Evolutionary conservation across 2,329 filamentous ascomycete genomes (phyloP).

Genomic region (Cladorrhinum sp.): DNA sequence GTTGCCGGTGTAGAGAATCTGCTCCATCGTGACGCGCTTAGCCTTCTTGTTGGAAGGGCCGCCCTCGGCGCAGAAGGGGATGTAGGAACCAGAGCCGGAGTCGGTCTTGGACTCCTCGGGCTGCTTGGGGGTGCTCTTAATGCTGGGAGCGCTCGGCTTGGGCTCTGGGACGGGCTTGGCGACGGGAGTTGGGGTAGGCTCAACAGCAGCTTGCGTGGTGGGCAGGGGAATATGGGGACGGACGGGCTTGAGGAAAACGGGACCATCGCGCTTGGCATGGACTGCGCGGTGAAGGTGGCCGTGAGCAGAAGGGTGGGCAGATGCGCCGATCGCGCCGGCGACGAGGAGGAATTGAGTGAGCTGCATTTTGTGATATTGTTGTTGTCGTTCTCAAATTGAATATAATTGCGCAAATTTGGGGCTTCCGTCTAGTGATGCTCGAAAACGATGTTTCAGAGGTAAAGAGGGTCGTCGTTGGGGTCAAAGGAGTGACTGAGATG

Average conservation of each 20-base stretch:
- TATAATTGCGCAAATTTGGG: not conserved
- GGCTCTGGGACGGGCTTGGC: slow-evolving; percentile 7
- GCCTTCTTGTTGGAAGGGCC: slow-evolving; percentile 27
- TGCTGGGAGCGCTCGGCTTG: slow-evolving; percentile 9
- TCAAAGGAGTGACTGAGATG: slow-evolving; percentile 29
- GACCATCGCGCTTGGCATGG: slow-evolving; percentile 27
- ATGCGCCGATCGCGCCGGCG: slow-evolving; percentile 32
- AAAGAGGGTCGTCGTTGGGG: slow-evolving; percentile 8
- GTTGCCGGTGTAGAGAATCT: slow-evolving; percentile 50
- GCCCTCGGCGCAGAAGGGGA: slow-evolving; percentile 36
- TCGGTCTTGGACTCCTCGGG: slow-evolving; percentile 5
- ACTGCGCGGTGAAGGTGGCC: slow-evolving; percentile 35
- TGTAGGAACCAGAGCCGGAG: slow-evolving; percentile 21
- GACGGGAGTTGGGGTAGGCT: slow-evolving; percentile 9
- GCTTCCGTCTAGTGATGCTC: slow-evolving; percentile 9
- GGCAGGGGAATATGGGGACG: slow-evolving; percentile 24
- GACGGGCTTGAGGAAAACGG: slow-evolving; percentile 29
- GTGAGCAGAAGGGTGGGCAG: slow-evolving; percentile 36
- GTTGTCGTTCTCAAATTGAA: slow-evolving; percentile 2
- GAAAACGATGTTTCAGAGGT: slow-evolving; percentile 19
- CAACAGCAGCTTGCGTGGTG: slow-evolving; percentile 16
- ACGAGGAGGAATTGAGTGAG: slow-evolving; percentile 29
- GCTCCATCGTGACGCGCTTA: slow-evolving; percentile 46
- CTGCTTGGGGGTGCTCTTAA: slow-evolving; percentile 16
- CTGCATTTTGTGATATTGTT: slow-evolving; percentile 25